Percentiles rank a stretch among this genome's conserved stretches.
phyloP scores from a whole-genome alignment of 148 eudicot species.

The Cornus controversa region DNA sequence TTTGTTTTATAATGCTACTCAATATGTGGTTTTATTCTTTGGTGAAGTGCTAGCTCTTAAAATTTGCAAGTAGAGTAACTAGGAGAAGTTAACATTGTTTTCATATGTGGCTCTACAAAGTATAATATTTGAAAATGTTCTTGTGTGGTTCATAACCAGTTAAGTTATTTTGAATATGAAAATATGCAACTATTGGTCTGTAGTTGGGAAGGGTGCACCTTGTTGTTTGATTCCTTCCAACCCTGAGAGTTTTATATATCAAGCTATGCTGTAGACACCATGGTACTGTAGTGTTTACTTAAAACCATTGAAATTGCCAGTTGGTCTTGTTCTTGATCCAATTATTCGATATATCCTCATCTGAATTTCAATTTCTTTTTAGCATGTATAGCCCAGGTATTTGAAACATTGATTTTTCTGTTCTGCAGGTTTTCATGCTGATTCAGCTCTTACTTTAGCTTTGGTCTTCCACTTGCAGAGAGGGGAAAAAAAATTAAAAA shows the following conservation, averaged over 20 bases:
- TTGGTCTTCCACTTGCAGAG: neutral
- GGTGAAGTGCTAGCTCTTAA: neutral
- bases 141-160: neutral
- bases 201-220: too few species aligned
- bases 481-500: neutral
- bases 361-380: neutral
- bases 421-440: slow-evolving; percentile 17
- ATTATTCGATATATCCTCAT: neutral
- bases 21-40: too few species aligned
- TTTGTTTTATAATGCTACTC: neutral
- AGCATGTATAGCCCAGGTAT: neutral
- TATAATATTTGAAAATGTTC: neutral
- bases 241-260: neutral
- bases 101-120: neutral
- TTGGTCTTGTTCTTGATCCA: neutral
- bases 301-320: neutral
- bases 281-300: too few species aligned
- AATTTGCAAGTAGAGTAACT: neutral
- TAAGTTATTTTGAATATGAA: too few species aligned
- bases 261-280: neutral
- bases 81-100: neutral
- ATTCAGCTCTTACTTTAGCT: neutral
- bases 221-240: too few species aligned
- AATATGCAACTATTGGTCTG: neutral
- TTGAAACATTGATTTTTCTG: neutral